Evolutionary conservation across 352 stramenopile species (phyloP).

Genomic region (Phytophthora sansomeana): DNA sequence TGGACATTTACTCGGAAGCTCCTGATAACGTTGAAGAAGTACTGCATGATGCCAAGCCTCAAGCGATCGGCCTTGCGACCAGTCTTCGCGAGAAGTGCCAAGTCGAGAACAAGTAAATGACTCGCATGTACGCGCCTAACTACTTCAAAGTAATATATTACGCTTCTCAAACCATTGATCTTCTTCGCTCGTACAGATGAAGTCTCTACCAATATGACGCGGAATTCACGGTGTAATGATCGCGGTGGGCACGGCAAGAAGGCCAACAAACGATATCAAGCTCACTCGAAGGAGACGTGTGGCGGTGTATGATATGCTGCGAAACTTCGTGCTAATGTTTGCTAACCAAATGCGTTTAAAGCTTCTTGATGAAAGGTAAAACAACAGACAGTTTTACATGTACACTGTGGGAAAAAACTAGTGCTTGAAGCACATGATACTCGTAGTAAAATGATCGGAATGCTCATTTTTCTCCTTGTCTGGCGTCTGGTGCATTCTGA

Average conservation of each 20-base stretch:
- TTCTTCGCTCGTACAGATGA: background rate
- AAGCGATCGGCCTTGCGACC: slow-evolving; percentile 39
- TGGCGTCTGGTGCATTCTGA: too few relatives aligned
- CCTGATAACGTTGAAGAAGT: slow-evolving; percentile 41
- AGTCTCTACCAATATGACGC: background rate
- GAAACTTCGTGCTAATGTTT: too few relatives aligned
- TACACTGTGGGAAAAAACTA: too few relatives aligned
- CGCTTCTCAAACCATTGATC: background rate
- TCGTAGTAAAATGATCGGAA: too few relatives aligned
- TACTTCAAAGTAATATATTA: background rate
- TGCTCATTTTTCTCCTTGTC: too few relatives aligned
- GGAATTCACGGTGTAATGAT: slow-evolving; percentile 1
- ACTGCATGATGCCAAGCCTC: slow-evolving; percentile 38
- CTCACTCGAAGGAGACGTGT: slow-evolving; percentile 5
- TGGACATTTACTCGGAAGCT: slow-evolving; percentile 44
- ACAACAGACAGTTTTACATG: too few relatives aligned
- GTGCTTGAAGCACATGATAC: too few relatives aligned
- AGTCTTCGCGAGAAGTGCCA: slow-evolving; percentile 54
- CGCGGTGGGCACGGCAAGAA: slow-evolving; percentile 9
- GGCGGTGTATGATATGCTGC: background rate
- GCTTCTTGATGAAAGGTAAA: too few relatives aligned
- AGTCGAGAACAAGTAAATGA: slow-evolving; percentile 21
- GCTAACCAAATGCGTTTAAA: too few relatives aligned
- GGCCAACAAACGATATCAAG: slow-evolving; percentile 7
- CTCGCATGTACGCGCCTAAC: background rate